These are phyloP conservation scores for Pichia sp. DNA, from an alignment of 1,139 yeast species.

Conservation along the genomic window DNA sequence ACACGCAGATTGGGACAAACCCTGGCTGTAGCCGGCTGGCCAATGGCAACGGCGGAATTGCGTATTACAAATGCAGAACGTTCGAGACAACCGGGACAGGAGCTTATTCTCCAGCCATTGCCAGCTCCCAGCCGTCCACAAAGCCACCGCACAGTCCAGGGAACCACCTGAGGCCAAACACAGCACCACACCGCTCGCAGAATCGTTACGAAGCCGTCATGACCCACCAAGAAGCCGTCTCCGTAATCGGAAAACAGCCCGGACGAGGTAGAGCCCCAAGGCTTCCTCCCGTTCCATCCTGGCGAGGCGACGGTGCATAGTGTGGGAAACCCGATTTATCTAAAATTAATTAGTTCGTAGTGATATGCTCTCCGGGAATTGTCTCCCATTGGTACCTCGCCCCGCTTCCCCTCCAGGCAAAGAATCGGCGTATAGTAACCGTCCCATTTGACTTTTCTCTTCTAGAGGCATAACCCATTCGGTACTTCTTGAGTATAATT, in stretches of 20 bases:
- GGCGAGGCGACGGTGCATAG: too few relatives aligned
- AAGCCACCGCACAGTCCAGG: background rate
- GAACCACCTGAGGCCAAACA: background rate
- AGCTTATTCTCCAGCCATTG: background rate
- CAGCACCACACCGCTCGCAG: background rate
- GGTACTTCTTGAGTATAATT: background rate
- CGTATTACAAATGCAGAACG: background rate
- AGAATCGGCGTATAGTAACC: constrained; percentile 2
- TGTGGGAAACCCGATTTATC: background rate
- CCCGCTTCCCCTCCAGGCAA: background rate
- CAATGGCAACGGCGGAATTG: background rate
- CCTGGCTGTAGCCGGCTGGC: background rate
- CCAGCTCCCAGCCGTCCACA: background rate
- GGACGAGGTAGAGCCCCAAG: background rate
- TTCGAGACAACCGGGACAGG: background rate
- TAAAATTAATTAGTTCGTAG: background rate
- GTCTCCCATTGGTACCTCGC: background rate
- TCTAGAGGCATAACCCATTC: background rate
- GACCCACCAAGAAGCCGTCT: background rate
- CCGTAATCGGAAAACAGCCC: constrained; percentile 4
- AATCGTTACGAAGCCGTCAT: background rate
- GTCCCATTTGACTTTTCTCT: background rate
- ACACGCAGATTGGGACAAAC: background rate
- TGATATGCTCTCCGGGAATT: background rate
- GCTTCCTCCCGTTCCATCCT: too few relatives aligned